Base-by-base conservation (phyloP, 2,329 filamentous ascomycete genomes). In the Venturia pyrina region DNA sequence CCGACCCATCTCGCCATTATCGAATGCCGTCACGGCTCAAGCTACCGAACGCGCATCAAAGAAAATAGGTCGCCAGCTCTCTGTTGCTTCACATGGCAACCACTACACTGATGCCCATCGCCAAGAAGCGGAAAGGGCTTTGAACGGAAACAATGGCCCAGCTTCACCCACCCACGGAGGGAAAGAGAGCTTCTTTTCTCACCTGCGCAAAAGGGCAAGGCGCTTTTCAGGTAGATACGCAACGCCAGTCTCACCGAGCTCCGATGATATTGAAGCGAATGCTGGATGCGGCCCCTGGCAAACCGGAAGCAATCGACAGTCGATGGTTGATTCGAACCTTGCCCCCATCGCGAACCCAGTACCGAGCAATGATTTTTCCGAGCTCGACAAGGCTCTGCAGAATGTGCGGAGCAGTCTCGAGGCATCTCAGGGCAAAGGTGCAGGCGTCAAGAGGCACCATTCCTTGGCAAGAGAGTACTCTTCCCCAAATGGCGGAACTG, bases 151-250 rank as follows among this genome's bases (percentile, higher is more conserved):
- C 71, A 85, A 83, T 43, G 89, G 88, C 28, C 80, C 93, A 32
- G 87, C 85, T 19, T 95, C 91, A 6, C 91, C 92, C 4, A 87
- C 88, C 0, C 88, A 84, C 71, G 90, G 85, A 21, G 90, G 92
- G 66, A 96, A 96, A 74, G 95, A 99, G 76, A 91, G 95, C 76
- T 99, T 99, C 81, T 99, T 99, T 78, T 98, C 95, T 0, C 95
- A 99, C 75, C 83, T 99, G 8, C 86, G 95, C 66, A 99, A 99
- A 78, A 88, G 93, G 63, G 95, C 96, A 37, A 86, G 95, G 70
- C 85, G 95, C 70, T 88, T 99, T 68, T 99, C 95, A 34, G 95
- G 95, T 60, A 88, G 93, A 66, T 92, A 96, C 73, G 90, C 93
- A 74, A 88, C 87, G 17, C 88, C 91, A 8, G 86, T 89, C 67